phyloP scores from a whole-genome alignment of 805 yeast genomes.

The Tanozyma kutaoensis region DNA sequence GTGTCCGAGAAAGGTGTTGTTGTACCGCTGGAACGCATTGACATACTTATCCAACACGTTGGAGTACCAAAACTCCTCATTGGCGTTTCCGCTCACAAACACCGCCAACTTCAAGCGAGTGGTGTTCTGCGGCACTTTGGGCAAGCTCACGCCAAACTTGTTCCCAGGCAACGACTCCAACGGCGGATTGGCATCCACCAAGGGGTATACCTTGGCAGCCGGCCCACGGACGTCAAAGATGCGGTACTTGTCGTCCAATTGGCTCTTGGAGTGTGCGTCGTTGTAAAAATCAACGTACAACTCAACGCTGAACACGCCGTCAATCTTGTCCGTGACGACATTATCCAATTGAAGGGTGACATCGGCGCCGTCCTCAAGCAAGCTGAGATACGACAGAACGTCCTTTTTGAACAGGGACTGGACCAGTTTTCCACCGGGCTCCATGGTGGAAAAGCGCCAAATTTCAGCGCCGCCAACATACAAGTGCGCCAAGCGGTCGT shows the following conservation, averaged over 20 bases:
- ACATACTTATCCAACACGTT: slow-evolving; percentile 38
- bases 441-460: slow-evolving; percentile 67
- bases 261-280: too few species aligned
- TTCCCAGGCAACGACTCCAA: slow-evolving; percentile 31
- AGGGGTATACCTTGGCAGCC: slow-evolving; percentile 26
- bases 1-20: slow-evolving; percentile 33
- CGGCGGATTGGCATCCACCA: slow-evolving; percentile 26
- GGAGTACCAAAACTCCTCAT: slow-evolving; percentile 77
- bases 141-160: slow-evolving; percentile 23
- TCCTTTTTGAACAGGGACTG: slow-evolving; percentile 48
- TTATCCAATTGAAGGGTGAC: slow-evolving; percentile 49
- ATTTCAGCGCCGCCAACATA: slow-evolving; percentile 50
- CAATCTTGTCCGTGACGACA: slow-evolving; percentile 31
- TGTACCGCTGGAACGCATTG: slow-evolving; percentile 18
- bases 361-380: slow-evolving; percentile 33
- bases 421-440: slow-evolving; percentile 34
- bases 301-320: slow-evolving; percentile 46
- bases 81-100: slow-evolving; percentile 61
- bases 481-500: slow-evolving; percentile 50
- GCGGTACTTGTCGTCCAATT: slow-evolving; percentile 4
- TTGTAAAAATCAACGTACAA: slow-evolving; percentile 38
- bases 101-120: slow-evolving; percentile 46
- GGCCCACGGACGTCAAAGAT: slow-evolving; percentile 17
- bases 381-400: slow-evolving; percentile 36
- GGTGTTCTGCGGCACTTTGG: slow-evolving; percentile 38